phyloP scores from a whole-genome alignment of 352 stramenopile genomes.

The Globisporangium nunn region DNA sequence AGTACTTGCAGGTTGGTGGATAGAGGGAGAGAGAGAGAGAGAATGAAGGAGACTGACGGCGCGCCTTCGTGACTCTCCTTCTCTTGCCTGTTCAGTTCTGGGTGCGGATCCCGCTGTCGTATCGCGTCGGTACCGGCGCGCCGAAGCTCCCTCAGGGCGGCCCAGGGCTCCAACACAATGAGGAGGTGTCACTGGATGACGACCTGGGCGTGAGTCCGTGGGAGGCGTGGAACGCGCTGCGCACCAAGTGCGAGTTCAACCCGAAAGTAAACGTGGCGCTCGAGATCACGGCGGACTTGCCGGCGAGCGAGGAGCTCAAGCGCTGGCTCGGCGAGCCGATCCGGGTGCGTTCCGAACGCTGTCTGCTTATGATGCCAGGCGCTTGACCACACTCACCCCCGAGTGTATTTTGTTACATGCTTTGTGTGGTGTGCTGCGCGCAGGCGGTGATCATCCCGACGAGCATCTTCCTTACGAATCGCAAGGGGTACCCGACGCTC shows the following conservation, averaged over 20 bases:
- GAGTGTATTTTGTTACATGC: neutral
- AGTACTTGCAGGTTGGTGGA: slow-evolving; percentile 55
- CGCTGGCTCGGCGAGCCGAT: slow-evolving; percentile 88
- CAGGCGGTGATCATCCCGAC: slow-evolving; percentile 86
- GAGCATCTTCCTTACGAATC: slow-evolving; percentile 94
- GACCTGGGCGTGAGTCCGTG: slow-evolving; percentile 37
- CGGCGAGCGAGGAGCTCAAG: slow-evolving; percentile 49
- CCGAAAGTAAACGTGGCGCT: slow-evolving; percentile 77
- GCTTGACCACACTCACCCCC: too few relatives aligned
- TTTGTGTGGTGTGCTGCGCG: slow-evolving; percentile 7
- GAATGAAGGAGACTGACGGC: neutral
- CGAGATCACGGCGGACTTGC: slow-evolving; percentile 80
- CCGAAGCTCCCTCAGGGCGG: slow-evolving; percentile 18
- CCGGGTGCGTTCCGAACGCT: slow-evolving; percentile 19
- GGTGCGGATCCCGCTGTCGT: slow-evolving; percentile 76
- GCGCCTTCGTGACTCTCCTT: too few relatives aligned
- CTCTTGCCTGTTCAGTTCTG: slow-evolving; percentile 51
- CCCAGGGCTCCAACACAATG: slow-evolving; percentile 17
- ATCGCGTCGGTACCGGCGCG: slow-evolving; percentile 15
- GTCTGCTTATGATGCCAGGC: neutral
- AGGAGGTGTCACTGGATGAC: slow-evolving; percentile 16
- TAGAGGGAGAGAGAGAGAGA: too few relatives aligned
- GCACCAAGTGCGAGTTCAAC: slow-evolving; percentile 79
- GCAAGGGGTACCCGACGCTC: slow-evolving; percentile 92
- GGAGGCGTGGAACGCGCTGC: slow-evolving; percentile 76